A percentile compares a stretch with the other conserved stretches of the same genome.
These are phyloP conservation scores for Suhomyces atakaporum DNA, from an alignment of 1,139 yeast species.

Conservation along the genomic window DNA sequence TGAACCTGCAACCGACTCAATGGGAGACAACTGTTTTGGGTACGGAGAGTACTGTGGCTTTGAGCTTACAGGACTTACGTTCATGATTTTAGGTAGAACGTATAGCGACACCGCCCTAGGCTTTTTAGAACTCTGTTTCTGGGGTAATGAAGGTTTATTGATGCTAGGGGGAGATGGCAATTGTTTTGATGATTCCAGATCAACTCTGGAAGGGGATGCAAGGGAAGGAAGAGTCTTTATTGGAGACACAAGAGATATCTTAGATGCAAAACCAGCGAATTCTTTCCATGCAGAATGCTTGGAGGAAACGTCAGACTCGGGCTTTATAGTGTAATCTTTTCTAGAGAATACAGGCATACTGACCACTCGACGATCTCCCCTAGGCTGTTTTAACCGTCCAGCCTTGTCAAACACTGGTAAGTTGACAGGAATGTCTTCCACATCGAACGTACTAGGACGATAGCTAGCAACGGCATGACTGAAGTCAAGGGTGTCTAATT, in stretches of 20 bases:
- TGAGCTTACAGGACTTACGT: neutral
- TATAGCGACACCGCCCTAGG: constrained; percentile 18
- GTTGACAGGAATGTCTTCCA: constrained; percentile 34
- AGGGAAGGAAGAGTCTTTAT: constrained; percentile 1
- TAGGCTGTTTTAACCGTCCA: constrained; percentile 27
- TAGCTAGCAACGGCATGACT: constrained; percentile 33
- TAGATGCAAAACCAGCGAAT: neutral
- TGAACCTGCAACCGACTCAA: neutral
- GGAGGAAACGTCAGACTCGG: neutral
- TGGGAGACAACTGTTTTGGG: neutral
- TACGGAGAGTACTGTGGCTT: too few species aligned
- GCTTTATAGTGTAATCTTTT: neutral
- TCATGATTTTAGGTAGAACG: constrained; percentile 10
- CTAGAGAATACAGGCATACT: constrained; percentile 25
- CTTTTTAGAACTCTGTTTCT: constrained; percentile 2
- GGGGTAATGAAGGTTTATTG: constrained; percentile 2
- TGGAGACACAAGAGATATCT: neutral
- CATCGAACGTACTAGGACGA: constrained; percentile 27
- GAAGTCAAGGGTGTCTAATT: constrained; percentile 25
- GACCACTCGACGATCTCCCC: constrained; percentile 22
- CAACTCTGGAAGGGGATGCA: neutral
- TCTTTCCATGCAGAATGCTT: neutral
- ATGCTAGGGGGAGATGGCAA: constrained; percentile 1
- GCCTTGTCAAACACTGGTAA: constrained; percentile 31
- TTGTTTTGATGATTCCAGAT: neutral